Base-by-base conservation (phyloP, 2,329 filamentous ascomycete genomes). In the Botrytis squamosa region DNA sequence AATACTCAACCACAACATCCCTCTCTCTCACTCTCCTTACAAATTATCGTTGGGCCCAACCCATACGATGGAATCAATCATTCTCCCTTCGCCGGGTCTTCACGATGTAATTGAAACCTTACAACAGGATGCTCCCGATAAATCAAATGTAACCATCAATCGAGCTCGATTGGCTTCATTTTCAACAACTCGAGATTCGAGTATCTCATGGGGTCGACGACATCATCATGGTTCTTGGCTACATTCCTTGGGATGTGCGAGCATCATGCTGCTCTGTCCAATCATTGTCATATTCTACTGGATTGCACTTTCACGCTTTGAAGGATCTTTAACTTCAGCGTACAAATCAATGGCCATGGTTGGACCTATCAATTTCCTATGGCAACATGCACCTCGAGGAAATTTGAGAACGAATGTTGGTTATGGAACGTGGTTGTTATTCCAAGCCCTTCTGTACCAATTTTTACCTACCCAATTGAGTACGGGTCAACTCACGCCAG, bases 401-500 rank as follows among this genome's bases (percentile, higher is more conserved):
- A 46, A 74, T 2, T n/a, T 74, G 18, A 73, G 72, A 42, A 72
- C 73, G 18, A 70, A 72, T n/a, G 74, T 76, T 44, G 79, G 76
- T 33, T 83, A 83, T 74, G 74, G 65, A 20, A 75, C 70, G n/a
- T 83, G 82, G 82, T 49, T 83, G 14, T n/a, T 80, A 1, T 81
- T 82, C 57, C 82, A 83, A 73, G 79, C 75, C 8, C 70, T 75
- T 6, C 78, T 83, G 20, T 83, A 83, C 75, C 74, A 75, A 52
- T 80, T 80, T 59, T 77, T 83, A 42, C 82, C 82, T 3, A 78
- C 80, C 25, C 75, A 77, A 57, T 74, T 80, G 55, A 79, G 80
- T 29, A 80, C 77, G 8, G 84, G 84, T 4, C 84, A 85, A 66
- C 80, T 81, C 20, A 85, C 84, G 0, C 84, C 84, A 5, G 84